These are phyloP conservation scores for Ceratocystis destructans DNA, from an alignment of 2,329 filamentous ascomycete species.

Conservation along the genomic window DNA sequence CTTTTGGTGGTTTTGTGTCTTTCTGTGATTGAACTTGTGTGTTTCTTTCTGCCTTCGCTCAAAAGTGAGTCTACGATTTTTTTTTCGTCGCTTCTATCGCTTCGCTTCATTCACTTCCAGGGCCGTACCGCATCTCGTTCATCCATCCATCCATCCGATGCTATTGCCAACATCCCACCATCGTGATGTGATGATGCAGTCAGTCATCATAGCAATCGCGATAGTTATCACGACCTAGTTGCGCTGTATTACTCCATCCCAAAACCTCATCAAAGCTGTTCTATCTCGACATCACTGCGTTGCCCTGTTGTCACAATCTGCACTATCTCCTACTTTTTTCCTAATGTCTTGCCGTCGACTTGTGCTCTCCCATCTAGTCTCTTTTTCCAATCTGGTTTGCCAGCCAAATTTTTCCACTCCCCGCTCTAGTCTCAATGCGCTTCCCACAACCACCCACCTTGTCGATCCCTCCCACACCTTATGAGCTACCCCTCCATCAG, in stretches of 20 bases:
- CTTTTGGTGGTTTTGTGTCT: constrained; percentile 23
- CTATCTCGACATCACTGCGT: not conserved
- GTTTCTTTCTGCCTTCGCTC: constrained; percentile 27
- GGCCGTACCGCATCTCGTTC: constrained; percentile 9
- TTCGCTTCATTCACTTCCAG: not conserved
- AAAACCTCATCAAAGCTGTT: not conserved
- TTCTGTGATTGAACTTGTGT: constrained; percentile 21
- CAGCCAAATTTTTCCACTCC: constrained; percentile 18
- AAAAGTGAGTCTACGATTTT: constrained; percentile 36
- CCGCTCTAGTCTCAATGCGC: constrained; percentile 17
- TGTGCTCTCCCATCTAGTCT: not conserved
- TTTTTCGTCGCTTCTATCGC: constrained; percentile 12
- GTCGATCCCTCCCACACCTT: constrained; percentile 17
- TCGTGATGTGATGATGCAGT: constrained; percentile 13
- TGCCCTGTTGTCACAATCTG: too few relatives aligned
- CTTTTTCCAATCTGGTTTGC: not conserved
- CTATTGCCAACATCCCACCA: constrained; percentile 8
- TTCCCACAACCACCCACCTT: constrained; percentile 13
- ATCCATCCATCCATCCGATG: not conserved
- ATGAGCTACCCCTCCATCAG: constrained; percentile 16
- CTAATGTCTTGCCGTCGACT: not conserved
- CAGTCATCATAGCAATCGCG: constrained; percentile 5
- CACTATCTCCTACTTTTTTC: not conserved
- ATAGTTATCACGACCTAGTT: not conserved
- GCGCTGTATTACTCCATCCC: not conserved